phyloP scores from a whole-genome alignment of 2,329 filamentous ascomycete species.

The Tolypocladium nubicola region DNA sequence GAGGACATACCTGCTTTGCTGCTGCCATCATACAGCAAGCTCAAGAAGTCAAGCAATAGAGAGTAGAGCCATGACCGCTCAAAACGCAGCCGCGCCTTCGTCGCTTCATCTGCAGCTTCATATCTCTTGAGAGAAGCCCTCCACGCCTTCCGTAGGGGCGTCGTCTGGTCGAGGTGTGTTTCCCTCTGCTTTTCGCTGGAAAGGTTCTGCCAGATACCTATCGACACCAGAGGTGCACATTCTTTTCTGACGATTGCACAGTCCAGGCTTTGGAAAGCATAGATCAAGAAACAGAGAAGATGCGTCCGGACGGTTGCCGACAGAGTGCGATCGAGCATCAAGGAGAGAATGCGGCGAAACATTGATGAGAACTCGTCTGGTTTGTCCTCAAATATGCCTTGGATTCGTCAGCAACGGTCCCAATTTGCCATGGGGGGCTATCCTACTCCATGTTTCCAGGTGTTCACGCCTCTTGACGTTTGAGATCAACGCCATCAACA shows the following conservation, averaged over 20 bases:
- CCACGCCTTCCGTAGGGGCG: conserved; percentile 83
- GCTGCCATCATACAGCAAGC: conserved; percentile 53
- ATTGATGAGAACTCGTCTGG: conserved; percentile 77
- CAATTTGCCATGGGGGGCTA: background rate
- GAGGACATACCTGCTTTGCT: conserved; percentile 30
- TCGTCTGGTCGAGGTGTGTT: conserved; percentile 56
- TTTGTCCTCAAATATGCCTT: conserved; percentile 65
- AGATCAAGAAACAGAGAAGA: conserved; percentile 81
- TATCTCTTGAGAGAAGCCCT: conserved; percentile 76
- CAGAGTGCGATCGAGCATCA: conserved; percentile 65
- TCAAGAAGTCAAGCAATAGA: conserved; percentile 72
- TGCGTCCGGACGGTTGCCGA: conserved; percentile 61
- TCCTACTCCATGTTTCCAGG: conserved; percentile 73
- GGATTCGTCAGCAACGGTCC: conserved; percentile 7
- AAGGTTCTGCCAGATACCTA: conserved; percentile 91
- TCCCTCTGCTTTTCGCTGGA: conserved; percentile 68
- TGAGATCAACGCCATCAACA: conserved; percentile 74
- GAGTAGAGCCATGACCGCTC: conserved; percentile 91
- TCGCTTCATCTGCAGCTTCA: conserved; percentile 70
- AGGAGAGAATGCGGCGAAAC: conserved; percentile 80
- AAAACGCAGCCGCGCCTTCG: conserved; percentile 73
- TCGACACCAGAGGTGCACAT: conserved; percentile 88
- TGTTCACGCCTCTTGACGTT: conserved; percentile 84
- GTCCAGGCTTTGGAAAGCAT: conserved; percentile 89
- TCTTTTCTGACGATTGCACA: conserved; percentile 84